Base-by-base conservation (phyloP, 163 green algal genomes). In the Volvox carteri region DNA sequence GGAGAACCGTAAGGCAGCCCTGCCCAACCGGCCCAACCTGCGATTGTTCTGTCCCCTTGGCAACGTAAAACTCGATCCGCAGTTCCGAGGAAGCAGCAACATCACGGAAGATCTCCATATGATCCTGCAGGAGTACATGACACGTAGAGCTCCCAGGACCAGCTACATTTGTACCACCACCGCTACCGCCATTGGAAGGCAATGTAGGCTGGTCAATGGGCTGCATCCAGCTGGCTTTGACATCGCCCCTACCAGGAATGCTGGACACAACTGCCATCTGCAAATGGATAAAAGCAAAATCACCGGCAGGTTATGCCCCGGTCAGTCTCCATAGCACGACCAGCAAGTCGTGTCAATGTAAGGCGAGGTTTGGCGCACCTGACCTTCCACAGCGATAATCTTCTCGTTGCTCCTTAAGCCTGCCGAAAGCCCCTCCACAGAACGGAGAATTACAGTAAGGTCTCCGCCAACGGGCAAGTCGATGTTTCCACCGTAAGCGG, bases 21-120 rank as follows among this genome's bases (percentile, higher is more conserved):
- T 39, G 62, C 62, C 62, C 62, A 42, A 37, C 62, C 2, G 4
- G 28, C 33, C 19, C 72, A 46, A 67, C 48, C 39, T 85, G 76
- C 21, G 68, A 9, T 39, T 86, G 79, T 44, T 86, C 65, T 11
- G 68, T 88, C 21, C 83, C 83, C 50, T 81, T 88, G 67, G 42
- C 78, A 8, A 84, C 84, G 76, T 77, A 94, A 48, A 94, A 84
- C 21, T 94, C 90, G 3, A 94, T 58, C 16, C 87, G 62, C 70
- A 94, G 75, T 73, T 94, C 89, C 18, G 86, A 81, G 4, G 92
- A 80, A 1, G 90, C 83, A 16, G 90, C 50, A 75, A 93, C 81
- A 78, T 94, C 89, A 16, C 89, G 74, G 68, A 92, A 92, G 2
- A 76, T 50, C 37, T 90, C 48, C 50, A 30, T 58, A 52, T 88